Evolutionary conservation across 441 rosid genomes (phyloP).

Genomic region (Populus hybrid): DNA sequence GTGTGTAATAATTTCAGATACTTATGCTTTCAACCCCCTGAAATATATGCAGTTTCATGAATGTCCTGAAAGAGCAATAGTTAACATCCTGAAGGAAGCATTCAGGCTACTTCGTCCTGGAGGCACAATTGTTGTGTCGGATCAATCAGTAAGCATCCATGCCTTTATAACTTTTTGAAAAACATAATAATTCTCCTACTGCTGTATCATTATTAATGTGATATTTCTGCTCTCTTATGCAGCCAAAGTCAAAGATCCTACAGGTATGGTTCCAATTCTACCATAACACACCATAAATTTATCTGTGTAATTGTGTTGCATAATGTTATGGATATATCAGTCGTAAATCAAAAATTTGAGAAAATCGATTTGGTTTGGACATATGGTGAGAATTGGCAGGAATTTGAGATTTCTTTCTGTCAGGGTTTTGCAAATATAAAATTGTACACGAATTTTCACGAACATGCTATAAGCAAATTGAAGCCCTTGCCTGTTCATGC

Average conservation of each 20-base stretch:
- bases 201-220: not conserved
- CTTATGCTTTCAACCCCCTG: not conserved
- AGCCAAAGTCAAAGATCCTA: constrained; percentile 62
- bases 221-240: constrained; percentile 16
- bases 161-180: not conserved
- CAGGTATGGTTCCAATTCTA: constrained; percentile 38
- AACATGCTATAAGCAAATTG: not conserved
- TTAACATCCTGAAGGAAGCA: constrained; percentile 43
- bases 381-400: not conserved
- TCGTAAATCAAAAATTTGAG: not conserved
- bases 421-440: not conserved
- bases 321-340: not conserved
- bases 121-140: constrained; percentile 52
- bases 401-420: not conserved
- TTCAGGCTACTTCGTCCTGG: constrained; percentile 50
- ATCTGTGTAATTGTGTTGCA: not conserved
- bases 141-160: constrained; percentile 42
- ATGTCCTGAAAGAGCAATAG: constrained; percentile 55
- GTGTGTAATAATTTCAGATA: not conserved
- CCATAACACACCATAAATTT: not conserved
- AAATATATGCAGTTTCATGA: constrained; percentile 10
- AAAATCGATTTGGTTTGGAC: not conserved
- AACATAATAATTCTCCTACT: not conserved
- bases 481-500: not conserved
- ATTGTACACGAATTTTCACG: not conserved